A percentile compares a stretch with the other conserved stretches of the same genome.
phyloP scores from a whole-genome alignment of 2,329 filamentous ascomycete genomes.

The Pseudogymnoascus sp. region DNA sequence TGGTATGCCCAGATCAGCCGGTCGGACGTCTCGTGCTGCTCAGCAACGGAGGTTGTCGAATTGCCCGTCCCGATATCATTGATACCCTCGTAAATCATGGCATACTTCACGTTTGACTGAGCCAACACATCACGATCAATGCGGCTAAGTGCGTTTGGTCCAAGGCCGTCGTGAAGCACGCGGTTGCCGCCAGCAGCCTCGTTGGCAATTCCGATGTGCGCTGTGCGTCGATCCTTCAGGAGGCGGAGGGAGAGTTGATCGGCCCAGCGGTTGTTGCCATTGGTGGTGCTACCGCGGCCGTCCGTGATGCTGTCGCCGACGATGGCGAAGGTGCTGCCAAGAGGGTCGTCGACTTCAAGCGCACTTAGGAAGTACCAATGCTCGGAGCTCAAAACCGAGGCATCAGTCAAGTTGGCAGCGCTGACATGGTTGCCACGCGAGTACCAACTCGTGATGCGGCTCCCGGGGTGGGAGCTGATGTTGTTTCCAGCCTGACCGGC shows the following conservation, averaged over 20 bases:
- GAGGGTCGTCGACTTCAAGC: conserved; percentile 46
- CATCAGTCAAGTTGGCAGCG: conserved; percentile 33
- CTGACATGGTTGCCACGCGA: conserved; percentile 44
- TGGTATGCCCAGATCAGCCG: conserved; percentile 46
- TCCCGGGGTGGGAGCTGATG: conserved; percentile 56
- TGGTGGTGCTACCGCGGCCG: conserved; percentile 51
- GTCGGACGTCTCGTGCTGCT: conserved; percentile 41
- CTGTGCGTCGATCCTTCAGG: conserved; percentile 32
- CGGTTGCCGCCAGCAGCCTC: conserved; percentile 59
- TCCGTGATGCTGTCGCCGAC: conserved; percentile 63
- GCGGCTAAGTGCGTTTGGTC: conserved; percentile 49
- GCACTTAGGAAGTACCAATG: conserved; percentile 55
- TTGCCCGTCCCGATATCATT: conserved; percentile 51
- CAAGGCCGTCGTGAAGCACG: conserved; percentile 51
- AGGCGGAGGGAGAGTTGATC: conserved; percentile 40
- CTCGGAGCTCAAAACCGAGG: conserved; percentile 24
- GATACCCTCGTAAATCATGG: conserved; percentile 55
- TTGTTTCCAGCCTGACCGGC: conserved; percentile 45
- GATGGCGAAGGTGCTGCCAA: conserved; percentile 41
- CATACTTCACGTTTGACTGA: conserved; percentile 47
- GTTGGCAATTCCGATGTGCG: conserved; percentile 46
- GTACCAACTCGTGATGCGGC: conserved; percentile 50
- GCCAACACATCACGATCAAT: conserved; percentile 54
- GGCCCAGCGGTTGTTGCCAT: conserved; percentile 49
- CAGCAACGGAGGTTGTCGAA: conserved; percentile 33